phyloP scores from a whole-genome alignment of 768 basidiomycete genomes.

The Phlegmacium glaucopus region DNA sequence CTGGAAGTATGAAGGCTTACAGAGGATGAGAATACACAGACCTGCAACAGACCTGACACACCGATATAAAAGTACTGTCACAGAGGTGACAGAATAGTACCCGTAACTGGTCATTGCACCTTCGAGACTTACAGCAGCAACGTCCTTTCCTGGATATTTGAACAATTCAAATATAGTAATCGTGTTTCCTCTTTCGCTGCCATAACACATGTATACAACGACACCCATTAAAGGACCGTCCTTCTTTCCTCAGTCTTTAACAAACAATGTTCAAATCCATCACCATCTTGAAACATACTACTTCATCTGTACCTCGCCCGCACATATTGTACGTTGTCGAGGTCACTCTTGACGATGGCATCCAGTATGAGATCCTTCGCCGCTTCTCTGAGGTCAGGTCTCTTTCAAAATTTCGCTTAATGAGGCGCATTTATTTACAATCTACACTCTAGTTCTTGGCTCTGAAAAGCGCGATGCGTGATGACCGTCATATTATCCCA shows the following conservation, averaged over 20 bases:
- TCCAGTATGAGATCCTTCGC: slow-evolving; percentile 10
- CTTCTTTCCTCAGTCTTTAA: not conserved
- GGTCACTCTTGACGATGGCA: slow-evolving; percentile 13
- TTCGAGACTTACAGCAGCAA: no score
- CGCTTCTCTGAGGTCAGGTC: slow-evolving; percentile 14
- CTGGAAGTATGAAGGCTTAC: no score
- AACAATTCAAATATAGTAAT: no score
- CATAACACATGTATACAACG: not conserved
- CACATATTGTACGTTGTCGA: slow-evolving; percentile 16
- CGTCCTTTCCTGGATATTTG: no score
- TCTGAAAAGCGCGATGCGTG: slow-evolving; percentile 34
- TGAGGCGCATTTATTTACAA: not conserved
- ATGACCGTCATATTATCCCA: slow-evolving; percentile 37
- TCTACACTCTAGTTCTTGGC: slow-evolving; percentile 27
- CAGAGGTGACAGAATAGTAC: no score
- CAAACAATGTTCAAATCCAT: slow-evolving; percentile 3
- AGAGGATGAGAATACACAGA: no score
- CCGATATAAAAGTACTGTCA: no score
- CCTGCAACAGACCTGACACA: no score
- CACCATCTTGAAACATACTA: slow-evolving; percentile 12
- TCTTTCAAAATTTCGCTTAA: slow-evolving; percentile 8
- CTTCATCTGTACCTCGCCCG: slow-evolving; percentile 13
- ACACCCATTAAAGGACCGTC: not conserved
- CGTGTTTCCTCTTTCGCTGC: not conserved
- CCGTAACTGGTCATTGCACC: no score